Percentiles rank a stretch among this genome's conserved stretches.
Evolutionary conservation across 2,329 filamentous ascomycete genomes (phyloP).

Genomic region (Lecanoromycetidae sp.): DNA sequence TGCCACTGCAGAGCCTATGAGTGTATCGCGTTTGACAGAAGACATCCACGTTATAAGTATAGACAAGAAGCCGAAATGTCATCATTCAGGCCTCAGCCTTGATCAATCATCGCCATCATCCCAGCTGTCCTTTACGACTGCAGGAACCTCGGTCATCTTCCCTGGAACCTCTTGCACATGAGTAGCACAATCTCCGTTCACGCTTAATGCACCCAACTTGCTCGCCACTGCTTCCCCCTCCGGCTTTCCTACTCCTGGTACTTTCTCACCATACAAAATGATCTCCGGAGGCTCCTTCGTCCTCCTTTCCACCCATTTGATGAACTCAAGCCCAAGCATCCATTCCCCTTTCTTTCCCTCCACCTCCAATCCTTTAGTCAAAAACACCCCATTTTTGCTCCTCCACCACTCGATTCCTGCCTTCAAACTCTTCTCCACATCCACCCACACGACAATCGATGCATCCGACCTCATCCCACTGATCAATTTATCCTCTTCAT

Average conservation of each 20-base stretch:
- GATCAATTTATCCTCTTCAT: slow-evolving; percentile 35
- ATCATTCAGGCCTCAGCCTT: too few species aligned
- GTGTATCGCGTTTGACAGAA: too few species aligned
- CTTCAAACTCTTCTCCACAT: slow-evolving; percentile 16
- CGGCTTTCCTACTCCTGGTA: slow-evolving; percentile 28
- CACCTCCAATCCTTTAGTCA: slow-evolving; percentile 24
- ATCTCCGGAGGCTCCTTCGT: slow-evolving; percentile 31
- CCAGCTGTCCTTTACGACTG: slow-evolving; percentile 27
- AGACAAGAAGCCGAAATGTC: neutral
- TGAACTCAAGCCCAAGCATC: slow-evolving; percentile 42
- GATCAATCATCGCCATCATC: slow-evolving; percentile 1
- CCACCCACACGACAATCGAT: slow-evolving; percentile 14
- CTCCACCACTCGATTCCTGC: slow-evolving; percentile 59
- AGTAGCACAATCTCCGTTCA: too few species aligned
- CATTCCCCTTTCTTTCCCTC: slow-evolving; percentile 20
- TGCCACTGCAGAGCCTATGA: too few species aligned
- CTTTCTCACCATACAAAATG: slow-evolving; percentile 20
- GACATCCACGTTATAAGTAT: too few species aligned
- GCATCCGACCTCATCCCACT: slow-evolving; percentile 8
- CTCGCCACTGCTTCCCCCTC: slow-evolving; percentile 53
- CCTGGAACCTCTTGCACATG: too few species aligned
- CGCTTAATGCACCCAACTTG: too few species aligned
- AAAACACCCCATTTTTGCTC: slow-evolving; percentile 78
- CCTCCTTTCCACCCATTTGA: slow-evolving; percentile 65
- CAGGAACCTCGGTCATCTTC: too few species aligned